Base-by-base conservation (phyloP, 2,329 filamentous ascomycete genomes). In the Exophiala xenobiotica region DNA sequence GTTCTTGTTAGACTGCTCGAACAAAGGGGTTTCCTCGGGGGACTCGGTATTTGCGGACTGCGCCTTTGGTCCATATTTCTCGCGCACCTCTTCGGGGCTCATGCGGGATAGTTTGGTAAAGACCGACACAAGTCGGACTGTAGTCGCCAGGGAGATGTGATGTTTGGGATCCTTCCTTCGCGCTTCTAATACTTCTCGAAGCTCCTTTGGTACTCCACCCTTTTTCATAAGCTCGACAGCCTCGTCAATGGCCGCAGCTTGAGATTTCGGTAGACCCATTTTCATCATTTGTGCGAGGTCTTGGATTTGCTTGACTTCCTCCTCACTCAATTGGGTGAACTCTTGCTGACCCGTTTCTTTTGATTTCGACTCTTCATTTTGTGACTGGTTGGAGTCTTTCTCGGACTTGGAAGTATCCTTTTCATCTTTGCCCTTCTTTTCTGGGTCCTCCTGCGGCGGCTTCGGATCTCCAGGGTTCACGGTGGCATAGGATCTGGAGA, bases 181-280 rank as follows among this genome's bases (percentile, higher is more conserved):
- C 58, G 77, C 76, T 44, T 82, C 75, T 68, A 85, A 78, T 46
- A 86, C 77, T 58, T 85, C 78, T 48, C 80, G 78, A 14, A 90
- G 70, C 64, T 90, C 88, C 18, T 71, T 63, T 1, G 89, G 88
- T 12, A 90, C 80, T 7, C 90, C 90, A 35, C 83, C 77, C 54
- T 77, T 76, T 70, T 84, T 82, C 54, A 92, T 77, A 22, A 78
- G 73, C 54, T 79, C 72, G n/a, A 87, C 70, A 6, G 83, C 75
- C 41, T 80, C 75, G 52, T 82, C 76, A 52, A 90, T 68, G 18
- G 78, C 72, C 44, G 80, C 70, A 31, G 75, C 75, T 68, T 88
- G 83, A n/a, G 77, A 75, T 48, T 77, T 74, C 6, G 86, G 85
- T 50, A 89, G 69, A 44, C 75, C 75, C 54, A 77, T 74, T 59